Evolutionary conservation across 2,329 filamentous ascomycete species (phyloP), one percentile per base, ranked within the genome.

Genomic region (Dactylonectria estremocensis): DNA sequence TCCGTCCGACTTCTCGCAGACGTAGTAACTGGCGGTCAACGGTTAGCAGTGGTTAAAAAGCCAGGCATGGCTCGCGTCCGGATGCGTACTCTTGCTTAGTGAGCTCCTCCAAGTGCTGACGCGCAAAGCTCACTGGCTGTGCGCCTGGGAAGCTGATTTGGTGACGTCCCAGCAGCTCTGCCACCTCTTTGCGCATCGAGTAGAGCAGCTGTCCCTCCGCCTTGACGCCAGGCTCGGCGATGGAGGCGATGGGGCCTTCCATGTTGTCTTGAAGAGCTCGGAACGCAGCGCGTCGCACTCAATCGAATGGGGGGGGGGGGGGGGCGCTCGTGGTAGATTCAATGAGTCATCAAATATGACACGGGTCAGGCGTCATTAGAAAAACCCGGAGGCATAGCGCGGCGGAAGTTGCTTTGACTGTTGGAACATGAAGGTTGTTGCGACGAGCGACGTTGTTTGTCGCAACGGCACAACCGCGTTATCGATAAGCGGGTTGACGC

Each of bases 1-100:
- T 61, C 96, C 96, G 79, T 99, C 96, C 1, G 95, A 97, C 84
- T 99, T 99, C 83, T 99, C 96, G 85, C 95, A 98, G 71, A 99
- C 93, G 79, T 95, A 99, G 84, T 98, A 99, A 82, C 90, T 92
- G 69, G 58, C 48, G 48, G 22, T 16, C 14, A 54, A 20, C 28
- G 31, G 62, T 76, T 54, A 72, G 68, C 67, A 56, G 28, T 20
- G 20, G 50, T 9, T 7, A 14, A 10, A 10, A 16, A 33, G 22
- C 16, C 6, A 40, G 18, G 50, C 10, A n/a, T 14, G 28, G 7
- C 13, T 45, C 16, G 48, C 18, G 40, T 22, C 43, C 11, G 56
- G 45, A 31, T 31, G 80, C 87, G 72, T 81, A 92, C 90, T 98
- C 96, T 77, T 93, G 87, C 66, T 87, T 87, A 69, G 92, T 90